Evolutionary conservation across 1,284 basidiomycete species (phyloP).

Genomic region (Cutaneotrichosporon cavernicola): DNA sequence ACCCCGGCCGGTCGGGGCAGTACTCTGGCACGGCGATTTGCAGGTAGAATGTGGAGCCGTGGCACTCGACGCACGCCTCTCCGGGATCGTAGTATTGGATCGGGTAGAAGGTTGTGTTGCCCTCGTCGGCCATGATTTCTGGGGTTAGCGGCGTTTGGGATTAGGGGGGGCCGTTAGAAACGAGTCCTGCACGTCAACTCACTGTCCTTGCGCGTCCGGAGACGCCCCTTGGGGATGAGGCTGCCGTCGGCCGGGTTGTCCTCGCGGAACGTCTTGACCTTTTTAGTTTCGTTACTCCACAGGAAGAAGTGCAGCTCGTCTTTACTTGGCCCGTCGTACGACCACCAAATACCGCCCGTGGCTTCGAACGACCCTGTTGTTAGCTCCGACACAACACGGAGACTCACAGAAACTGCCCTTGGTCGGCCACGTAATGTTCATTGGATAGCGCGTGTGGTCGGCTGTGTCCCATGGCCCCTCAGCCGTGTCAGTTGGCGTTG

Average conservation of each 20-base stretch:
- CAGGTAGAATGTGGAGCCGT: background rate
- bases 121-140: conserved; percentile 1
- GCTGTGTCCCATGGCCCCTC: background rate
- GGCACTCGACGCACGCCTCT: conserved; percentile 3
- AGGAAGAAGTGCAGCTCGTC: conserved; percentile 11
- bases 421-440: conserved; percentile 1
- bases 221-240: background rate
- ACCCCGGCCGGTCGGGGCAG: conserved; percentile 8
- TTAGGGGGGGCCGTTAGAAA: too few relatives aligned
- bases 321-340: background rate
- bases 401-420: conserved; percentile 4
- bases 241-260: background rate
- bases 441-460: background rate
- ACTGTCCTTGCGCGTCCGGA: conserved; percentile 3
- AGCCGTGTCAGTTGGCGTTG: background rate
- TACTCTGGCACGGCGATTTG: conserved; percentile 10
- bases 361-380: background rate
- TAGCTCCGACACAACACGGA: background rate
- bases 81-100: conserved; percentile 7
- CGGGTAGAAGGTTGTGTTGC: conserved; percentile 6
- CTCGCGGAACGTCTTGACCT: background rate
- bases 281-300: conserved; percentile 2
- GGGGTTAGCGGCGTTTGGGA: background rate
- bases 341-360: conserved; percentile 5
- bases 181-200: background rate